Evolutionary conservation across 2,329 filamentous ascomycete genomes (phyloP).

Genomic region (Neofusicoccum cordaticola): DNA sequence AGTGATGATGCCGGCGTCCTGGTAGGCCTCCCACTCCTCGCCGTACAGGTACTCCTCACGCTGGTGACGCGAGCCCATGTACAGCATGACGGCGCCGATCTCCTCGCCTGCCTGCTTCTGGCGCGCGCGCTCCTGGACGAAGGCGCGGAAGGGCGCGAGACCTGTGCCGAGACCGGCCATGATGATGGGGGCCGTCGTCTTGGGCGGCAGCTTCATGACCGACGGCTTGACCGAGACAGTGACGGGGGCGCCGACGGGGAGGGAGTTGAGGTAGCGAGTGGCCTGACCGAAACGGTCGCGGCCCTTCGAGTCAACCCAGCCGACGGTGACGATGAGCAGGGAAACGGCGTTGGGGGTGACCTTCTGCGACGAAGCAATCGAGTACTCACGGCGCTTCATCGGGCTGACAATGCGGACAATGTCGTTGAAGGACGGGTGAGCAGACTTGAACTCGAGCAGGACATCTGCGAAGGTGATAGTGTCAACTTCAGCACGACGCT

Average conservation of each 20-base stretch:
- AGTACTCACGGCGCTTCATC: constrained; percentile 96
- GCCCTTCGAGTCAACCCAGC: constrained; percentile 87
- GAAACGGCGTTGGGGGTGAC: constrained; percentile 87
- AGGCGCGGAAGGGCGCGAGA: constrained; percentile 97
- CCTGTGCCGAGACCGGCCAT: constrained; percentile 99
- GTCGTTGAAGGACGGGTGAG: constrained; percentile 83
- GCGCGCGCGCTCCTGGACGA: constrained; percentile 96
- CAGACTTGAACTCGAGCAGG: constrained; percentile 83
- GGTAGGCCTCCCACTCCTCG: constrained; percentile 98
- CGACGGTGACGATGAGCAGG: constrained; percentile 94
- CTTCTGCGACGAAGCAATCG: constrained; percentile 95
- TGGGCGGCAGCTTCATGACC: constrained; percentile 95
- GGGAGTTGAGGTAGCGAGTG: constrained; percentile 78
- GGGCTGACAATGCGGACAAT: constrained; percentile 83
- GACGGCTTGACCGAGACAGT: constrained; percentile 96
- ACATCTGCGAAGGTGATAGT: constrained; percentile 89
- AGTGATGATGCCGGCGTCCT: constrained; percentile 92
- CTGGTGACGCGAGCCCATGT: constrained; percentile 96
- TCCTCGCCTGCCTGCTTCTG: constrained; percentile 97
- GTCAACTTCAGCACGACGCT: constrained; percentile 85
- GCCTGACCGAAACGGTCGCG: constrained; percentile 90
- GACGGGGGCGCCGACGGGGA: constrained; percentile 72
- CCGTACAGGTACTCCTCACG: constrained; percentile 98
- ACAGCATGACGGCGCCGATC: constrained; percentile 88
- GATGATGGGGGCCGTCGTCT: constrained; percentile 88